phyloP scores from a whole-genome alignment of 2,329 filamentous ascomycete species.

The Fusarium longipes region DNA sequence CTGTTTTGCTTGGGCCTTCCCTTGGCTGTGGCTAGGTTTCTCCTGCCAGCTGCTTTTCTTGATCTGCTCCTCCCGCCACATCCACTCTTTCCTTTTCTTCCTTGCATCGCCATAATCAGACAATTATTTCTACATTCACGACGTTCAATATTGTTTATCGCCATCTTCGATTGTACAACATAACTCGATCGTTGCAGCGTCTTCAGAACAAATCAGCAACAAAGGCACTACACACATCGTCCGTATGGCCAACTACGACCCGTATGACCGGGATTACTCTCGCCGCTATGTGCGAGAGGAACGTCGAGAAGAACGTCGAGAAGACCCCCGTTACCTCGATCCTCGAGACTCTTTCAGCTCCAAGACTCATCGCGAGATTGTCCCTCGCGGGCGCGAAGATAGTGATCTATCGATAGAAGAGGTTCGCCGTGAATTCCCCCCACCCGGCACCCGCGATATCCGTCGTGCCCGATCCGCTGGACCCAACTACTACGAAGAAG shows the following conservation, averaged over 20 bases:
- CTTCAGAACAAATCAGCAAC: conserved; percentile 3
- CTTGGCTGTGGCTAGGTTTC: conserved; percentile 29
- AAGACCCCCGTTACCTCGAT: conserved; percentile 66
- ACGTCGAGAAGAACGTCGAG: conserved; percentile 62
- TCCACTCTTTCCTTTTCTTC: conserved; percentile 22
- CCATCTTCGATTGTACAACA: background rate
- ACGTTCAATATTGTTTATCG: background rate
- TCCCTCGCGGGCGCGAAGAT: conserved; percentile 73
- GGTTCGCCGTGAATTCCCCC: conserved; percentile 85
- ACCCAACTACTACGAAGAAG: conserved; percentile 67
- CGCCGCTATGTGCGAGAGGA: conserved; percentile 66
- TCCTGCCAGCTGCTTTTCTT: conserved; percentile 24
- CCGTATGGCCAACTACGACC: conserved; percentile 63
- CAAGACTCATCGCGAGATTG: conserved; percentile 63
- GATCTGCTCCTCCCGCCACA: conserved; percentile 22
- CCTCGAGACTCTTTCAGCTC: conserved; percentile 61
- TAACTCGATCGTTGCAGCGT: conserved; percentile 1
- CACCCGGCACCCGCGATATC: conserved; percentile 65
- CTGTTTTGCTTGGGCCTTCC: conserved; percentile 32
- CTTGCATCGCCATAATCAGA: conserved; percentile 18
- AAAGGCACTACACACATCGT: conserved; percentile 13
- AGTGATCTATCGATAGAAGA: conserved; percentile 83
- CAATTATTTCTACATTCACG: conserved; percentile 7
- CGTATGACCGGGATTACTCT: conserved; percentile 64
- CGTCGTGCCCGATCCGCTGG: conserved; percentile 74